Evolutionary conservation across 257 asterid genomes (phyloP), one percentile per base, ranked within the genome.

Genomic region (Lavandula angustifolia): DNA sequence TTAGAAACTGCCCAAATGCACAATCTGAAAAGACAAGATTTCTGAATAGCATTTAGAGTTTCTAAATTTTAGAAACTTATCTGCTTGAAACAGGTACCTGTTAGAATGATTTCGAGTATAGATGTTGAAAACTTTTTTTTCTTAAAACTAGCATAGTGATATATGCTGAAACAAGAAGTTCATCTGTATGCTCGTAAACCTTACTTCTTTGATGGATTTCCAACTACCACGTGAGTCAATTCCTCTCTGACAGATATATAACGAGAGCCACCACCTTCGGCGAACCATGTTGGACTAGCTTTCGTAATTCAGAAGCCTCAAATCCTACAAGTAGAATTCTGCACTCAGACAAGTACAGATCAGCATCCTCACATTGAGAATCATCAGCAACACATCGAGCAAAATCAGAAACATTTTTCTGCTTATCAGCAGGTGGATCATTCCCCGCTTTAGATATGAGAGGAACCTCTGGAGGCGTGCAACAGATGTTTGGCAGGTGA

Each of bases 251-350:
- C 73, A 54, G 85, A 86, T 95, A 83, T 85, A 67, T 84, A 87
- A 35, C 97, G 99, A 76, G 97, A 89, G 61, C 97, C 99, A 61
- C 99, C 99, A 16, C 99, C 99, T 71, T n/a, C 60, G 84, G 60
- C 95, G 95, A 66, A 92, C 84, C 89, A 92, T 83, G 82, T 80
- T 82, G 69, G n/a, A 94, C 97, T 64, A 94, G 79, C 76, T 83
- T 84, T 73, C 99, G 84, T 78, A 86, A 63, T 66, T 85, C 89
- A 77, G 87, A 78, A 74, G 89, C 87, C 68, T 78, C 84, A 78
- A 94, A 94, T 67, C 99, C 99, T 62, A 86, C 85, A 27, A 90
- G 84, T 71, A 80, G 69, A 69, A 94, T 83, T 82, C 91, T 87
- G 82, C 99, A 94, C 72, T 87, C 96, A 3, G 92, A 83, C 84